Evolutionary conservation across 2,329 filamentous ascomycete species (phyloP).

Genomic region (Aspergillus flavus): DNA sequence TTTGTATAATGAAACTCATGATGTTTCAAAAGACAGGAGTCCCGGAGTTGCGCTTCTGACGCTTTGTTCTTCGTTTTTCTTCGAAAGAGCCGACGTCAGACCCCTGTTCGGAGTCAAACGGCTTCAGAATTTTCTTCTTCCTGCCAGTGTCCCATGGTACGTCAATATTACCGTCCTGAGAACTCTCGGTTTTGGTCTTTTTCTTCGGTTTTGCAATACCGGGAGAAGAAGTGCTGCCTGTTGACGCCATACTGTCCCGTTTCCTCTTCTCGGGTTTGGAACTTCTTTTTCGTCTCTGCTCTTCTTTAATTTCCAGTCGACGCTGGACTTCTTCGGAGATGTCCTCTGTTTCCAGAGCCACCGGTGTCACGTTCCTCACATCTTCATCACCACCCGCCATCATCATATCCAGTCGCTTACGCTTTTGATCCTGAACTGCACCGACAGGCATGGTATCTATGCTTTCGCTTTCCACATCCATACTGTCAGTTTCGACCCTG

Average conservation of each 20-base stretch:
- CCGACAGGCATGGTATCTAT: neutral
- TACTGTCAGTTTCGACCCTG: slow-evolving; percentile 18
- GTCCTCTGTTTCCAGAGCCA: slow-evolving; percentile 44
- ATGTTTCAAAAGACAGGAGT: neutral
- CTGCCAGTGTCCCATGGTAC: neutral
- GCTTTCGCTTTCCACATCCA: neutral
- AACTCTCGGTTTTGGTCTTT: slow-evolving; percentile 16
- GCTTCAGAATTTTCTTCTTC: neutral
- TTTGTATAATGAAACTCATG: neutral
- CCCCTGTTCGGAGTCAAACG: neutral
- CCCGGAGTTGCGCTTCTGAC: neutral
- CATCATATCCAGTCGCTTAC: slow-evolving; percentile 25
- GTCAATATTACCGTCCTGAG: neutral
- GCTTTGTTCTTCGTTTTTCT: neutral
- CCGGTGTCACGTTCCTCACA: slow-evolving; percentile 23
- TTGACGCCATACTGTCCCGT: slow-evolving; percentile 40
- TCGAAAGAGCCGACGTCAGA: neutral
- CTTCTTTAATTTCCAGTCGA: slow-evolving; percentile 47
- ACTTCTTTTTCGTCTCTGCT: slow-evolving; percentile 36
- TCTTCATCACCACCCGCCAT: slow-evolving; percentile 28
- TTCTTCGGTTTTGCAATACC: slow-evolving; percentile 26
- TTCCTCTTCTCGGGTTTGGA: slow-evolving; percentile 42
- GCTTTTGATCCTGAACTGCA: slow-evolving; percentile 19
- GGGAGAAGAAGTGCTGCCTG: slow-evolving; percentile 23
- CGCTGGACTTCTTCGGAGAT: slow-evolving; percentile 51